A percentile compares a stretch with the other conserved stretches of the same genome.
Evolutionary conservation across 1,139 yeast species (phyloP).

Genomic region (Kurtzmaniella quercitrusa): DNA sequence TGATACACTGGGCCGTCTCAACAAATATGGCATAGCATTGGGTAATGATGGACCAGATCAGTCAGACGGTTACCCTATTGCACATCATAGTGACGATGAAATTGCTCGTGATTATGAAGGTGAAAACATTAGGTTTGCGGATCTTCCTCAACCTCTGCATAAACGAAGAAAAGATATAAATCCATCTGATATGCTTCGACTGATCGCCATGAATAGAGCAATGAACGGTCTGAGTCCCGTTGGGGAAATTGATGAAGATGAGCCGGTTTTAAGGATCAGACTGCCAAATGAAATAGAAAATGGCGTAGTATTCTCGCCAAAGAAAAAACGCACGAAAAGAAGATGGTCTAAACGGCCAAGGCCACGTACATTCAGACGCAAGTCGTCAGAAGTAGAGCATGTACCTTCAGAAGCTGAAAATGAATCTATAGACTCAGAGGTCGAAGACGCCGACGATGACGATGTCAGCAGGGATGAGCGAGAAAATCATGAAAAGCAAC

Average conservation of each 20-base stretch:
- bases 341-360: constrained; percentile 10
- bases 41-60: constrained; percentile 4
- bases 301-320: background rate
- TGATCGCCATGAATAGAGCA: constrained; percentile 66
- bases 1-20: background rate
- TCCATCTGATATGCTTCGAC: constrained; percentile 81
- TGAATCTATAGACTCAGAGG: constrained; percentile 6
- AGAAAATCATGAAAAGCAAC: constrained; percentile 20
- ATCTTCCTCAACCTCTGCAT: constrained; percentile 35
- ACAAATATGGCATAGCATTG: background rate
- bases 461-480: constrained; percentile 17
- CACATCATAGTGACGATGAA: background rate
- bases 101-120: constrained; percentile 1
- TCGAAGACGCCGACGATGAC: constrained; percentile 13
- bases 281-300: constrained; percentile 72
- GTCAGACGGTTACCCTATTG: background rate
- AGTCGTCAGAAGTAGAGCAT: constrained; percentile 8
- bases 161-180: constrained; percentile 50
- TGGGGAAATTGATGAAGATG: constrained; percentile 45
- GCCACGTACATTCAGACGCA: constrained; percentile 14
- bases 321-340: constrained; percentile 8
- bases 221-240: constrained; percentile 7
- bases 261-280: constrained; percentile 76
- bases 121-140: constrained; percentile 36
- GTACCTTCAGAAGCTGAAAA: constrained; percentile 3